These are phyloP conservation scores for Ceratobasidium sp. DNA, from an alignment of 1,284 basidiomycete species.

Conservation along the genomic window DNA sequence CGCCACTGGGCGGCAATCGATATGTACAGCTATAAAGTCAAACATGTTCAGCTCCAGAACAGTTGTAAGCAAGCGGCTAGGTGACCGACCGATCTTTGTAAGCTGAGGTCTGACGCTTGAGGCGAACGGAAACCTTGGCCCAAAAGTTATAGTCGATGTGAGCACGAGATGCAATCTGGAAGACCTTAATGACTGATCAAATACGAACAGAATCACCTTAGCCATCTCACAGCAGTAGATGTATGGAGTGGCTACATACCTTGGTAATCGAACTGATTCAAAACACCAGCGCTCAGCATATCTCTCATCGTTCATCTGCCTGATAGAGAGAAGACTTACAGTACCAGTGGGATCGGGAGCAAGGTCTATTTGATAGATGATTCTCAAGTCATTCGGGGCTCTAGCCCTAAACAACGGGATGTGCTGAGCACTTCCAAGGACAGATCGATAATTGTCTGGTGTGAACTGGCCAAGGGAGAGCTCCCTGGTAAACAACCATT, in stretches of 20 bases:
- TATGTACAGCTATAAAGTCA: constrained; percentile 4
- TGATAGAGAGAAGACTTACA: background rate
- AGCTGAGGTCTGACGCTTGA: background rate
- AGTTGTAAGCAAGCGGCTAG: background rate
- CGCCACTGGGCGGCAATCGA: background rate
- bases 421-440: constrained; percentile 13
- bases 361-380: constrained; percentile 30
- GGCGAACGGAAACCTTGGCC: constrained; percentile 16
- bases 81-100: constrained; percentile 13
- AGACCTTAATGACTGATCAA: constrained; percentile 31
- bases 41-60: background rate
- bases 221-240: too few relatives aligned
- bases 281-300: background rate
- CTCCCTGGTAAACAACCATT: background rate
- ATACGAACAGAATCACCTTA: too few relatives aligned
- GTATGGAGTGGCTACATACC: background rate
- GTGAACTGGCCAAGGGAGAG: constrained; percentile 6
- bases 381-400: constrained; percentile 5
- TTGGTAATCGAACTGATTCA: constrained; percentile 29
- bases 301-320: too few relatives aligned
- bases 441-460: constrained; percentile 3
- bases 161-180: constrained; percentile 7
- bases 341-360: constrained; percentile 1
- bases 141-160: constrained; percentile 24
- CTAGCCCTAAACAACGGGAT: constrained; percentile 19